phyloP scores from a whole-genome alignment of 768 basidiomycete species.

The Termitomyces sp. region DNA sequence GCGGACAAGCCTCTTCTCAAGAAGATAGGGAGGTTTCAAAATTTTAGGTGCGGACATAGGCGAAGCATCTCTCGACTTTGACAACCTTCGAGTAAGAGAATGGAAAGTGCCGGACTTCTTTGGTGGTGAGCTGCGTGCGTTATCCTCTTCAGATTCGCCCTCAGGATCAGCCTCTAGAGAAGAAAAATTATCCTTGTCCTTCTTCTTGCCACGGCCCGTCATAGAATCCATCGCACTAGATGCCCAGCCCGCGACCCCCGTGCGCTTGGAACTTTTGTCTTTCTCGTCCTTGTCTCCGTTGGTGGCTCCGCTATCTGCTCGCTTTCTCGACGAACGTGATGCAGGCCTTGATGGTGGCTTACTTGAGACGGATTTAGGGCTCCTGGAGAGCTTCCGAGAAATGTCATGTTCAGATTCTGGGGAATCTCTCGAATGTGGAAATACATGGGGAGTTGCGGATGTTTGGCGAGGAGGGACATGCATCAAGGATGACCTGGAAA shows the following conservation, averaged over 20 bases:
- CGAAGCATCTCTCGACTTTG: conserved; percentile 29
- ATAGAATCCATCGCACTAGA: conserved; percentile 60
- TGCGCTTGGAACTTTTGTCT: conserved; percentile 33
- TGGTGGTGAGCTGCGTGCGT: conserved; percentile 8
- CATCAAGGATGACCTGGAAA: conserved; percentile 2
- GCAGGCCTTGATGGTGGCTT: conserved; percentile 44
- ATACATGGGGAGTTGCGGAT: conserved; percentile 10
- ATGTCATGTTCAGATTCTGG: conserved; percentile 31
- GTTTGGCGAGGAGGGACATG: conserved; percentile 10
- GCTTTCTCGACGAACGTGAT: conserved; percentile 60
- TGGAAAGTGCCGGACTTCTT: conserved; percentile 25
- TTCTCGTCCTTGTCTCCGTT: conserved; percentile 29
- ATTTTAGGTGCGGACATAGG: conserved; percentile 35
- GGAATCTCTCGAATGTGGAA: conserved; percentile 10
- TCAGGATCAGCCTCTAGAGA: conserved; percentile 37
- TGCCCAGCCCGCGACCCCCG: conserved; percentile 61
- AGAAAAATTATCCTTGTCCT: conserved; percentile 54
- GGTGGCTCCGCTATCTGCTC: conserved; percentile 52
- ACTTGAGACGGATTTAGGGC: conserved; percentile 37
- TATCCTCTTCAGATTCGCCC: conserved; percentile 22
- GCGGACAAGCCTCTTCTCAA: conserved; percentile 51
- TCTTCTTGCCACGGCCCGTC: conserved; percentile 46
- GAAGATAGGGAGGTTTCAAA: conserved; percentile 44
- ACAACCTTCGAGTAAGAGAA: conserved; percentile 22
- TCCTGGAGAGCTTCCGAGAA: conserved; percentile 25